These are phyloP conservation scores for Telopea speciosissima DNA, from an alignment of 177 flowering plant species.

Conservation along the genomic window DNA sequence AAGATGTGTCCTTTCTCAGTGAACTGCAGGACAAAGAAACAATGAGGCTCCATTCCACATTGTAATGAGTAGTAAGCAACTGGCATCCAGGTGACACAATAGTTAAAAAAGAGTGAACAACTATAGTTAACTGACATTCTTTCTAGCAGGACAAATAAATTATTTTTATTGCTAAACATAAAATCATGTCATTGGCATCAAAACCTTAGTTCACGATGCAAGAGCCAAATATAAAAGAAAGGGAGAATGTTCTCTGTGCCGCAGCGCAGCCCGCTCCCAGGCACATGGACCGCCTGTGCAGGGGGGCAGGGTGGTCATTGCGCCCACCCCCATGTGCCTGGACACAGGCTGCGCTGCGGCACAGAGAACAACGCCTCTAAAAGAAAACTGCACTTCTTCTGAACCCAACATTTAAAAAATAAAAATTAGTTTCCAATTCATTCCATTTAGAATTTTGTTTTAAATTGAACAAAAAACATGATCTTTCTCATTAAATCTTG, in stretches of 20 bases:
- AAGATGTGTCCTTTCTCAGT: conserved; percentile 51
- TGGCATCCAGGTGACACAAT: too few species aligned
- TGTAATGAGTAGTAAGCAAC: background rate
- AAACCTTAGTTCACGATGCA: background rate
- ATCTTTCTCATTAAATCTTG: too few species aligned
- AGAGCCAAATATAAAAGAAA: background rate
- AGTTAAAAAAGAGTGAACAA: too few species aligned
- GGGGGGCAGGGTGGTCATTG: too few species aligned
- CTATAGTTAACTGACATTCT: too few species aligned
- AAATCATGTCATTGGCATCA: background rate
- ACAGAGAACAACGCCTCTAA: too few species aligned
- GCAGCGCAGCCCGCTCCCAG: too few species aligned
- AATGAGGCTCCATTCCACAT: background rate
- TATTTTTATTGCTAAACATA: background rate
- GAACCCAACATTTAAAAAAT: too few species aligned
- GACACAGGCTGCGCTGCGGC: too few species aligned
- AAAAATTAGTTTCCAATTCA: background rate
- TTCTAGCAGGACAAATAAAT: background rate
- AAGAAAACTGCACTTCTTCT: background rate
- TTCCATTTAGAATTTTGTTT: background rate
- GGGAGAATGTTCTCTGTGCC: too few species aligned
- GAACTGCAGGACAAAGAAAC: conserved; percentile 27
- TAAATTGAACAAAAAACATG: background rate
- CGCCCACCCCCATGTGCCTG: too few species aligned
- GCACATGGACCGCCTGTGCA: too few species aligned